Base-by-base conservation (phyloP, 2,329 filamentous ascomycete genomes). In the Metarhizium brunneum region DNA sequence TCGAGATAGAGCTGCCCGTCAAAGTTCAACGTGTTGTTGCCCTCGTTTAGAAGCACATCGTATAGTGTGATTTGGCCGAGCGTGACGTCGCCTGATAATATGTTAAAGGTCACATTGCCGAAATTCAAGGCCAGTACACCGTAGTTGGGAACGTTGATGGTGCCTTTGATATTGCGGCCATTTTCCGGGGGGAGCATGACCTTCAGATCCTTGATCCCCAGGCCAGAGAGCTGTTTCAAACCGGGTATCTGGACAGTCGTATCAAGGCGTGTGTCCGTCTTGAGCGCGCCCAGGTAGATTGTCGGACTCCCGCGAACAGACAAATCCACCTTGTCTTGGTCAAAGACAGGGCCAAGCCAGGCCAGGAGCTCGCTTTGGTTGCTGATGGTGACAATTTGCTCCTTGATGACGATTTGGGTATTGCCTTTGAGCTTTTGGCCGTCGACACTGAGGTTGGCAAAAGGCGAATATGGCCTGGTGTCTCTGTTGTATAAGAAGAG, bases 31-130 rank as follows among this genome's bases (percentile, higher is more conserved):
- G 68, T 69, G 56, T 76, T 77, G 57, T 77, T 75, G 5, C 73
- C 74, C 0, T 71, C 74, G 16, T 67, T 67, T 4, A 80, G 65
- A 0, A 66, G 35, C 1, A 76, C 65, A 43, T 77, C 67, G 53
- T 69, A 66, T 4, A 76, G 56, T 16, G 65, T 65, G 18, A 74
- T 66, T 1, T 69, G 60, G 5, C 76, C 76, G 6, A 78, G 59
- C 8, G 63, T 64, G 10, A 73, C 56, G n/a, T 72, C 65, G 3
- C 72, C 73, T 0, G 69, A 71, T 53, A 70, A 62, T 18, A 78
- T 53, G 47, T 76, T 74, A 16, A 78, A 68, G 0, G 73, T 73
- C n/a, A 78, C 52, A 60, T 79, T 73, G 11, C 76, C 76, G 3
- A 76, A 65, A 0, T 69, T 72, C 6, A 79, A 71, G 1, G 69